These are phyloP conservation scores for Brachypodium distachyon DNA, from an alignment of 202 grass and related monocot genomes.

Conservation along the genomic window DNA sequence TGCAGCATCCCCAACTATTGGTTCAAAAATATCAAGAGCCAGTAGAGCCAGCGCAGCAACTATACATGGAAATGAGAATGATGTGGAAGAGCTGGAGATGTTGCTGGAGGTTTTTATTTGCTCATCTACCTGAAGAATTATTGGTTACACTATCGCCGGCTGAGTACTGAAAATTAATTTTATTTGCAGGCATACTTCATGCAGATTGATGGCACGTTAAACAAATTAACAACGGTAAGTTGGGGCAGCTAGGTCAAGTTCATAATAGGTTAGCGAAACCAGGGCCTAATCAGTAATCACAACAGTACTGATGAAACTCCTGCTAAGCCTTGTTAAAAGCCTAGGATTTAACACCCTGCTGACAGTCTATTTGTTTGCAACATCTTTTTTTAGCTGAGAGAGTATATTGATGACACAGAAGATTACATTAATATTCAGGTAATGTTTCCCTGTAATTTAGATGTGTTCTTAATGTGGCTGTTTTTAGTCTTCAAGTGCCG, in stretches of 20 bases:
- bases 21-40: conserved; percentile 91
- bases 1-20: conserved; percentile 83
- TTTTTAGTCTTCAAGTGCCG: background rate
- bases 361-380: conserved; percentile 17
- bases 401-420: conserved; percentile 97
- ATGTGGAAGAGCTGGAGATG: conserved; percentile 94
- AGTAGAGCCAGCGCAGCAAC: conserved; percentile 90
- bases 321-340: background rate
- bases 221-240: conserved; percentile 97
- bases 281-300: background rate
- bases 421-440: conserved; percentile 99
- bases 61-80: conserved; percentile 89
- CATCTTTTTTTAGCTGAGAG: conserved; percentile 66
- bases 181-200: conserved; percentile 98
- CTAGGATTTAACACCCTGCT: background rate
- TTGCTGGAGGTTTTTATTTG: conserved; percentile 57
- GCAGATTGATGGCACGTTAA: conserved; percentile 98
- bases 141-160: background rate
- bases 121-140: conserved; percentile 2
- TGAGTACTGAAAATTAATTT: conserved; percentile 15
- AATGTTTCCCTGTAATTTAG: background rate
- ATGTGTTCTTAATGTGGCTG: background rate
- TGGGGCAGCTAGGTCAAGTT: background rate
- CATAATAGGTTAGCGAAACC: background rate
- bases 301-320: background rate